These are phyloP conservation scores for Haplosporangium sp. DNA, from an alignment of 371 early-diverging fungal genomes.

Conservation along the genomic window DNA sequence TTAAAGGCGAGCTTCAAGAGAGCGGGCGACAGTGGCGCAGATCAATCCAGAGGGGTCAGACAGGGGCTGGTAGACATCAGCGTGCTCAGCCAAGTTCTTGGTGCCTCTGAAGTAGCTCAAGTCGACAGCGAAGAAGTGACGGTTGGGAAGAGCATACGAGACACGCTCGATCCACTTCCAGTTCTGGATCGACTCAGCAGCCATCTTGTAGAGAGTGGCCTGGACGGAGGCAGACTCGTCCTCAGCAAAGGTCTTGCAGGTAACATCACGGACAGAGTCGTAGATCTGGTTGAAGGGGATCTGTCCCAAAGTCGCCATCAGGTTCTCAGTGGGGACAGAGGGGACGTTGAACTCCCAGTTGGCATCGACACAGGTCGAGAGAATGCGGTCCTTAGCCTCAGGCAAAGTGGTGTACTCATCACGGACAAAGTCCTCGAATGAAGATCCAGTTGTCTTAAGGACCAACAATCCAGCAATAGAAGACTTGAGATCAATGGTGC, in stretches of 20 bases:
- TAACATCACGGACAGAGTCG: conserved; percentile 68
- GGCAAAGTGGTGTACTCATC: conserved; percentile 83
- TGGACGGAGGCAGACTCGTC: conserved; percentile 81
- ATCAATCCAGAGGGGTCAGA: conserved; percentile 84
- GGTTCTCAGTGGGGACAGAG: conserved; percentile 31
- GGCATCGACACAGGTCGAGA: conserved; percentile 81
- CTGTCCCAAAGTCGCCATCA: conserved; percentile 49
- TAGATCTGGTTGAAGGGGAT: conserved; percentile 70
- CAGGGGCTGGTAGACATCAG: conserved; percentile 80
- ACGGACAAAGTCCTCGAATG: conserved; percentile 80
- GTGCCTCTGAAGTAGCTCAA: conserved; percentile 77
- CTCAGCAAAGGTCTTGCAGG: conserved; percentile 75
- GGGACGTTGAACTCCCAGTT: conserved; percentile 71
- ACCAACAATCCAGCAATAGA: conserved; percentile 73
- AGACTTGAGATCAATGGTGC: conserved; percentile 66
- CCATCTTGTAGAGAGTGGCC: conserved; percentile 79
- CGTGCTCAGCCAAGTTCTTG: conserved; percentile 75
- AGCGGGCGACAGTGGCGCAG: conserved; percentile 77
- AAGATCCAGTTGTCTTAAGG: conserved; percentile 86
- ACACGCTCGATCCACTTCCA: conserved; percentile 74
- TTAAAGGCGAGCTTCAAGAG: conserved; percentile 38
- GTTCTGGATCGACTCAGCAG: conserved; percentile 70
- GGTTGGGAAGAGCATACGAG: conserved; percentile 85
- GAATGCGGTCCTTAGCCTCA: conserved; percentile 83
- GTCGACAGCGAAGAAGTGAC: conserved; percentile 85